Base-by-base conservation (phyloP, 2,329 filamentous ascomycete genomes). In the Chaetomium sp. region DNA sequence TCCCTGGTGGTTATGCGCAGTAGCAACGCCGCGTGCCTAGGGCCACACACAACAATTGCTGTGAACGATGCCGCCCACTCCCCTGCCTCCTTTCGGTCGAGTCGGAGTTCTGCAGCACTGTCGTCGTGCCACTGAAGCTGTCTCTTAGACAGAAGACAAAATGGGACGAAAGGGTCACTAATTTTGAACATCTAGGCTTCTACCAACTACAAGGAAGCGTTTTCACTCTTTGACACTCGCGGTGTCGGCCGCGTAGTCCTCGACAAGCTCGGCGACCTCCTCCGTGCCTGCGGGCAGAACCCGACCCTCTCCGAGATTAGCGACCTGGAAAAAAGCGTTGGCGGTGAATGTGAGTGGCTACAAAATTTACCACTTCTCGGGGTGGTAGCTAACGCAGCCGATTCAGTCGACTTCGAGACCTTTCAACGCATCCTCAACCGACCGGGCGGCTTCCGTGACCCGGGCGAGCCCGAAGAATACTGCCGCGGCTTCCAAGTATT, bases 141-240 rank as follows among this genome's bases (percentile, higher is more conserved):
- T 6, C 8, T 36, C n/a, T 12, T 6, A 3, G 11, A 9, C 36
- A 27, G 49, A 4, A 42, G n/a, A 42, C 32, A 43, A 42, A 5
- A 37, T n/a, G 33, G 19, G 4, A 62, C 55, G 69, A 52, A 60
- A 79, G 79, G 76, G 65, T 74, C 67, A 76, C 78, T 79, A 79
- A 80, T 69, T 69, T 76, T 59, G 76, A 77, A 79, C 60, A 68
- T 73, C 47, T 81, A 86, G 83, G 83, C 83, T 72, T 85, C 81
- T 60, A 97, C 92, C 78, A 97, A 99, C 87, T 99, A 97, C 89
- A 97, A 97, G 81, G 94, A 99, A 86, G 94, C 94, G 66, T 99
- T 99, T 77, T 91, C 91, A 68, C 88, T 99, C 72, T 99, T 97
- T 80, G 94, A 99, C 82, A 97, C 96, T 86, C 92, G 94, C 74